Base-by-base conservation (phyloP, 1,139 yeast species). In the Geotrichum europaeum region DNA sequence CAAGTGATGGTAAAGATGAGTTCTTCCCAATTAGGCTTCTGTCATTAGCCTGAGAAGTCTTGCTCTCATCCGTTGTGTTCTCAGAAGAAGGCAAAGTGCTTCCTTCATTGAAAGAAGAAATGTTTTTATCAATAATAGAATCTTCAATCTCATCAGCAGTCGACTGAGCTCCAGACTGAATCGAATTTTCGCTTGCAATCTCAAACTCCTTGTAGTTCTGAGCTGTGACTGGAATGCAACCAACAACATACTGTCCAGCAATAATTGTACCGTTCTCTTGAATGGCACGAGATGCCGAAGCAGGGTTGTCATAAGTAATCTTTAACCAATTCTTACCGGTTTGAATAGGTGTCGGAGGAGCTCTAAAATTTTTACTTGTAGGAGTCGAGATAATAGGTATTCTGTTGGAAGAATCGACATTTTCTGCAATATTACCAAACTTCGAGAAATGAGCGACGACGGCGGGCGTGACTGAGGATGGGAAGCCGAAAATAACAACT, bases 281-380 rank as follows among this genome's bases (percentile, higher is more conserved):
- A 52, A 91, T 76, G 0, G 98, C 97, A 60, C 95, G 85, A 32
- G 84, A 75, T 1, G 97, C 97, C 13, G 92, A 81, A 3, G 85
- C 78, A 3, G 89, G 83, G 63, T 85, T 86, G 63, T 85, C 89
- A 72, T 84, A 94, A 0, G 97, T 91, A 59, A 94, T 73, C 70
- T 90, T 89, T 28, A 91, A 84, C 97, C 98, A 94, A 55, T 90
- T 86, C 53, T 83, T 82, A 0, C 97, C 98, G 13, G 94, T 82
- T 71, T 85, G 87, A 18, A 91, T 85, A 0, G 96, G 96, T 56
- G 70, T 57, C 7, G 67, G 60, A 62, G 63, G 73, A 51, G 59
- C 45, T 9, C 53, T 51, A 3, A 45, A 61, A 45, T 56, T 56
- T 20, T 61, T 62, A 43, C 57, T 52, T 40, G 47, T 40, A 24